Percentiles rank a stretch among this genome's conserved stretches.
These are phyloP conservation scores for Kazachstania kunashirensis DNA, from an alignment of 805 yeast species.

Conservation along the genomic window DNA sequence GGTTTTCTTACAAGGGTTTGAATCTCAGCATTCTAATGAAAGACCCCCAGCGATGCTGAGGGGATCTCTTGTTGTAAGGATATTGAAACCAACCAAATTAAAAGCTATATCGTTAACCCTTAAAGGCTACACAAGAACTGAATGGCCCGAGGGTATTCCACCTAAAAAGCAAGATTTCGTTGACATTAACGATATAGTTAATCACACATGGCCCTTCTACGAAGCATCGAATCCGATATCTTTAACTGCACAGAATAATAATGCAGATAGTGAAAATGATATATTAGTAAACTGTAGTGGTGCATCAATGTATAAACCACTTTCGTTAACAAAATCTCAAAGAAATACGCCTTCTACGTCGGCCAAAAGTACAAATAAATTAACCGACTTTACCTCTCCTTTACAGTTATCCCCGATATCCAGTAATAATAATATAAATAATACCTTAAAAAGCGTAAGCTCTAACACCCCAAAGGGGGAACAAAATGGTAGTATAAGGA, in stretches of 20 bases:
- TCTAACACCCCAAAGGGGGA: background rate
- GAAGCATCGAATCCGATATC: constrained; percentile 12
- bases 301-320: constrained; percentile 13
- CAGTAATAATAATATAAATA: background rate
- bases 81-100: constrained; percentile 62
- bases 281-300: constrained; percentile 11
- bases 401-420: constrained; percentile 4
- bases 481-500: constrained; percentile 1
- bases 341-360: background rate
- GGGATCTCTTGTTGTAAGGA: constrained; percentile 64
- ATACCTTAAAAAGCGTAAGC: background rate
- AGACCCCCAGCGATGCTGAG: constrained; percentile 73
- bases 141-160: constrained; percentile 98
- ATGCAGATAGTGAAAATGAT: constrained; percentile 2
- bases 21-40: constrained; percentile 48
- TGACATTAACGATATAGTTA: constrained; percentile 57
- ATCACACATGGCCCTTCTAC: constrained; percentile 90
- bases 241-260: background rate
- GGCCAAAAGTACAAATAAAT: background rate
- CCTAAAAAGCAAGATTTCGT: constrained; percentile 62
- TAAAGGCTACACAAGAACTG: constrained; percentile 66
- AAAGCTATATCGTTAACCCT: constrained; percentile 54
- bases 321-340: constrained; percentile 8
- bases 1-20: constrained; percentile 75
- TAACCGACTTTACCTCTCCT: background rate